Conservation (phyloP, 805 yeast genomes). For the Alloascoidea hylecoeti region DNA sequence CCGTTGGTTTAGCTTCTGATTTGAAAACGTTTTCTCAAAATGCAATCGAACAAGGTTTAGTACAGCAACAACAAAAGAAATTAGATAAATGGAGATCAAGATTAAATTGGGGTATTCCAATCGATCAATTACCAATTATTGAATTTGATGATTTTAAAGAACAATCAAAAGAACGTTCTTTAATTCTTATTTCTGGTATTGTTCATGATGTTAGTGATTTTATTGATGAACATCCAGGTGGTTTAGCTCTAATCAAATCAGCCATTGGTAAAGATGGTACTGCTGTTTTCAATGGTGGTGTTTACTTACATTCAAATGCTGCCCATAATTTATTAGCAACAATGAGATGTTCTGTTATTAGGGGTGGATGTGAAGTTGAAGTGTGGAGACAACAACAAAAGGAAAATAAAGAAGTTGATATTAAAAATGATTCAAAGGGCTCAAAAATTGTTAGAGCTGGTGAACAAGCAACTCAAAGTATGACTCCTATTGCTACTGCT, state of each 20-base stretch:
- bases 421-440: conserved; percentile 39
- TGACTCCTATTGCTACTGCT: conserved; percentile 34
- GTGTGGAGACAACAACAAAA: conserved; percentile 66
- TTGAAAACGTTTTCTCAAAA: conserved; percentile 41
- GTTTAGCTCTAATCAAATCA: conserved; percentile 59
- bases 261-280: conserved; percentile 92
- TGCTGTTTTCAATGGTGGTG: conserved; percentile 90
- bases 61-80: conserved; percentile 73
- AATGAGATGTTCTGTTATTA: conserved; percentile 81
- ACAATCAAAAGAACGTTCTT: conserved; percentile 37
- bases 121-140: conserved; percentile 67
- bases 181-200: conserved; percentile 78
- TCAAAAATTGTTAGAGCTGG: conserved; percentile 45
- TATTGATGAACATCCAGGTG: conserved; percentile 91
- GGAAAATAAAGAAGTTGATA: conserved; percentile 49
- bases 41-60: conserved; percentile 53
- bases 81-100: conserved; percentile 65
- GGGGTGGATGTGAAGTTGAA: conserved; percentile 69
- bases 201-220: conserved; percentile 91
- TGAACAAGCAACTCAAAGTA: conserved; percentile 36
- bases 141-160: conserved; percentile 38
- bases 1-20: conserved; percentile 44
- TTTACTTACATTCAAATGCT: conserved; percentile 84
- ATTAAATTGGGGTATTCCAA: conserved; percentile 90
- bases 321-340: conserved; percentile 85